A percentile compares a stretch with the other conserved stretches of the same genome.
These are phyloP conservation scores for Candida fluviatilis DNA, from an alignment of 805 yeast genomes.

Conservation along the genomic window DNA sequence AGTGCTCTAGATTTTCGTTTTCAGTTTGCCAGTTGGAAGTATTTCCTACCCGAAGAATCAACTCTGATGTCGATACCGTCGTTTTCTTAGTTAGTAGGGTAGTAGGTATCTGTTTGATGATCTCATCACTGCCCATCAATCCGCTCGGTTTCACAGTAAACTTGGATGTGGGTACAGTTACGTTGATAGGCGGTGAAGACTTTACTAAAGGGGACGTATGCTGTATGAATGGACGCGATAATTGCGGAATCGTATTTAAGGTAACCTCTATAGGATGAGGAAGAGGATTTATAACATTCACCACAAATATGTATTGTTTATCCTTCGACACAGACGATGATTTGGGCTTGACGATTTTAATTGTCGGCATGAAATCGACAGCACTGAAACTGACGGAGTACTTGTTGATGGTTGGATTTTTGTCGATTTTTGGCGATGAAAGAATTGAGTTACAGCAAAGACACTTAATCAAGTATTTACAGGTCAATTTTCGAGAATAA, in stretches of 20 bases:
- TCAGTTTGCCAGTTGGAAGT: background rate
- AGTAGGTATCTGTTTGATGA: constrained; percentile 33
- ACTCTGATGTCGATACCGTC: constrained; percentile 27
- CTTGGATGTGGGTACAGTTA: constrained; percentile 24
- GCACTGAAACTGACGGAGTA: constrained; percentile 28
- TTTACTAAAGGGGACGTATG: no score
- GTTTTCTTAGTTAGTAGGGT: constrained; percentile 26
- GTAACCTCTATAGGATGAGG: constrained; percentile 15
- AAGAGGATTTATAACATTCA: constrained; percentile 32
- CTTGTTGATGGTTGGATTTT: constrained; percentile 22
- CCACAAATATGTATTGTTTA: constrained; percentile 12
- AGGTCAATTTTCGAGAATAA: constrained; percentile 18
- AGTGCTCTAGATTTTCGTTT: constrained; percentile 16
- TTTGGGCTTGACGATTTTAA: constrained; percentile 15
- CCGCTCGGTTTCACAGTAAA: constrained; percentile 17
- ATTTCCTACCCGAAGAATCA: constrained; percentile 16
- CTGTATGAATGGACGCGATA: constrained; percentile 13
- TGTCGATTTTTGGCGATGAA: constrained; percentile 22
- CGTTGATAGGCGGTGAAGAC: no score
- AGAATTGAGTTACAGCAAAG: constrained; percentile 23
- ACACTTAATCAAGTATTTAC: constrained; percentile 25
- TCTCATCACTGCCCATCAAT: constrained; percentile 11
- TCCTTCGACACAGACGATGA: no score
- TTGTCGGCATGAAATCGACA: constrained; percentile 28
- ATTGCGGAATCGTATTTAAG: constrained; percentile 19